Evolutionary conservation across 2,329 filamentous ascomycete genomes (phyloP), one percentile per base, ranked within the genome.

Genomic region (Scedosporium apiospermum): DNA sequence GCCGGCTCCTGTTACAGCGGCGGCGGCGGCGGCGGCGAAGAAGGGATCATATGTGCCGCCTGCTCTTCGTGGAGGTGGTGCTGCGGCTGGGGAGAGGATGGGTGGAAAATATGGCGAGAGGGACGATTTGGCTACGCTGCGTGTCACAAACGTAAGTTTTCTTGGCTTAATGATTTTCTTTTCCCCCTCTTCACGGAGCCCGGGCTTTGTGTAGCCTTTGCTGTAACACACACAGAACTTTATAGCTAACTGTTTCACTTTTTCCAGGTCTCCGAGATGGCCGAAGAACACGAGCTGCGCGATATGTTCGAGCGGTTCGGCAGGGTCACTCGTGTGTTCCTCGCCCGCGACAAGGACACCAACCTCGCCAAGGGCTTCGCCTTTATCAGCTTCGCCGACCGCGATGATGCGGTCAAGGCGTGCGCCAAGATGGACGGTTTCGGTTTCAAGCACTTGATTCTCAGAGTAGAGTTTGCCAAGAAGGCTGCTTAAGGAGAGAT

Each of bases 301-400:
- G 92, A 96, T 75, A 93, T 99, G 87, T 99, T 99, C 82, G 93
- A 96, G 81, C 87, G 95, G 69, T 97, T 95, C 75, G 95, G 95
- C 72, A 90, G 93, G 69, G 95, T 99, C 73, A 98, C 93, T 63
- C 88, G 95, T 76, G 95, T 99, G 60, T 99, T 99, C 83, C 78
- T 99, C 71, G 95, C 95, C 71, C 98, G 97, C 84, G 95, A 99
- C 80, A 84, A 95, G 74, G 95, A 99, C 71, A 99, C 95, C 49
- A 91, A 92, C 65, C 81, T 93, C 75, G 95, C 95, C 70, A 99
- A 99, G 86, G 95, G 95, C 66, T 99, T 99, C 75, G 96, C 96
- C 27, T 99, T 99, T 76, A 96, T 99, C 82, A 96, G 91, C 77
- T 99, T 95, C 73, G 90, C 89, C 65, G 95, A 99, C 76, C 83